These are phyloP conservation scores for Panaeolus papilionaceus DNA, from an alignment of 768 basidiomycete species.

Conservation along the genomic window DNA sequence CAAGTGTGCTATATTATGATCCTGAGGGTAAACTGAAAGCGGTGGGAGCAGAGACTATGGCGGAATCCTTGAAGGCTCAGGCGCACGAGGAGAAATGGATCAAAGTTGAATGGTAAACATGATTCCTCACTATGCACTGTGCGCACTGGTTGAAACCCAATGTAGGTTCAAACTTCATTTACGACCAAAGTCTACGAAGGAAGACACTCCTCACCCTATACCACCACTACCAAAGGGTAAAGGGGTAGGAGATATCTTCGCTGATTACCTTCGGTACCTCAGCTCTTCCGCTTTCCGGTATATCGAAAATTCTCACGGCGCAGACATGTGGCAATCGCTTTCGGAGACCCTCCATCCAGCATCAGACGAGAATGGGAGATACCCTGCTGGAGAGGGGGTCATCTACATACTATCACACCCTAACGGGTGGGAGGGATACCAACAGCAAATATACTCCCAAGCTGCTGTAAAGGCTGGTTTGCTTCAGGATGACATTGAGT, in stretches of 20 bases:
- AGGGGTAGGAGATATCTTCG: conserved; percentile 46
- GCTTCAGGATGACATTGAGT: conserved; percentile 30
- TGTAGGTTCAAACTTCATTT: conserved; percentile 45
- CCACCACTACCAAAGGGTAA: conserved; percentile 48
- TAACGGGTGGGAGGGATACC: conserved; percentile 64
- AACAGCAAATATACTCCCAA: conserved; percentile 39
- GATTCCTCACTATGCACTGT: conserved; percentile 18
- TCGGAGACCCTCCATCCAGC: conserved; percentile 28
- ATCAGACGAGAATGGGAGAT: conserved; percentile 15
- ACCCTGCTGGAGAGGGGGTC: conserved; percentile 29
- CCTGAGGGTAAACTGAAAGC: conserved; percentile 36
- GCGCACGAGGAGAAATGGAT: conserved; percentile 17
- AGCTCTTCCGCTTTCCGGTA: conserved; percentile 47
- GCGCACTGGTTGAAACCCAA: conserved; percentile 40
- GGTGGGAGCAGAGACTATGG: conserved; percentile 18
- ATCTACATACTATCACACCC: conserved; percentile 64
- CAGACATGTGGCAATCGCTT: conserved; percentile 48
- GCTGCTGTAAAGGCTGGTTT: too few relatives aligned
- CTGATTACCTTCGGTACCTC: conserved; percentile 56
- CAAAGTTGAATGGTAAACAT: conserved; percentile 21
- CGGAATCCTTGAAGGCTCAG: conserved; percentile 31
- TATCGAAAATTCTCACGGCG: conserved; percentile 49
- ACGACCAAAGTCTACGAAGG: conserved; percentile 34
- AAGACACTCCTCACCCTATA: conserved; percentile 21
- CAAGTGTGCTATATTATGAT: conserved; percentile 20